Conservation (phyloP, 2,329 filamentous ascomycete genomes). For the Fusarium compactum region DNA sequence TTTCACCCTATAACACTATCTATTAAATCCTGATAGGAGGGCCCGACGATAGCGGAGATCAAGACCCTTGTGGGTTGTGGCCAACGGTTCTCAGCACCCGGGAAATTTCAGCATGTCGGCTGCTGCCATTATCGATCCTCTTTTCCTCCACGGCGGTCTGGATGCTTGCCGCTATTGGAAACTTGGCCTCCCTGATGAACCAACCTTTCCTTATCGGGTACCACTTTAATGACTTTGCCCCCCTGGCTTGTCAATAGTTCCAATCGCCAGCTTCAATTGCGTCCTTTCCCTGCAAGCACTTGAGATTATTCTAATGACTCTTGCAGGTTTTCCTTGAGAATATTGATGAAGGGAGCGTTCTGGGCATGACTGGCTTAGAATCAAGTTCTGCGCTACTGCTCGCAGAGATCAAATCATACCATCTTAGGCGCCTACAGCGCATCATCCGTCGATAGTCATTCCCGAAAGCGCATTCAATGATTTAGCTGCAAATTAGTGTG, state of each 20-base stretch:
- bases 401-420: neutral
- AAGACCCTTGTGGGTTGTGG: slow-evolving; percentile 24
- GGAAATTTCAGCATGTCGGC: slow-evolving; percentile 30
- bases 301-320: slow-evolving; percentile 27
- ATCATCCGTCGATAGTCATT: neutral
- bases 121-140: slow-evolving; percentile 26
- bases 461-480: neutral
- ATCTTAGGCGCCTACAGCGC: slow-evolving; percentile 21
- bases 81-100: slow-evolving; percentile 12
- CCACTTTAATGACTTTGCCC: slow-evolving; percentile 37
- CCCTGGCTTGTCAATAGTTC: slow-evolving; percentile 32
- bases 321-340: slow-evolving; percentile 21
- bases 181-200: slow-evolving; percentile 8
- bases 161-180: slow-evolving; percentile 40
- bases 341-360: slow-evolving; percentile 20
- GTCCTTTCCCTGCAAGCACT: slow-evolving; percentile 27
- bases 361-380: slow-evolving; percentile 15
- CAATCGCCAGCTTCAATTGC: slow-evolving; percentile 31
- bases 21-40: neutral
- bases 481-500: slow-evolving; percentile 25
- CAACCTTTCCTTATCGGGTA: slow-evolving; percentile 33
- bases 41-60: slow-evolving; percentile 2
- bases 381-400: slow-evolving; percentile 1
- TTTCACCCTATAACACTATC: neutral
- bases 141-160: slow-evolving; percentile 27